These are phyloP conservation scores for Leccinum colubrinum DNA, from an alignment of 1,284 basidiomycete genomes.

Conservation along the genomic window DNA sequence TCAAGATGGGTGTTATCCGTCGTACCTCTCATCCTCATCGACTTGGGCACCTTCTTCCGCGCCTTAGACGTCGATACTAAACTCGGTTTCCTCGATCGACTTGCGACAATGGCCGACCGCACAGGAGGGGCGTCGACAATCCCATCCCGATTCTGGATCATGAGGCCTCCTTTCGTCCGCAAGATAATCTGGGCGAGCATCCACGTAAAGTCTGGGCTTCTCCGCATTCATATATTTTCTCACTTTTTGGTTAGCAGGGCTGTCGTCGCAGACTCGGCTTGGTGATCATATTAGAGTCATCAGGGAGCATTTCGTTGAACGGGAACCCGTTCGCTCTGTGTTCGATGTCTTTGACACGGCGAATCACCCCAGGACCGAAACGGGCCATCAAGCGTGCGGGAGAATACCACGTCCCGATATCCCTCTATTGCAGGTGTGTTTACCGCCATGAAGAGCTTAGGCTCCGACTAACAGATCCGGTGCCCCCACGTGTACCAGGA, in stretches of 20 bases:
- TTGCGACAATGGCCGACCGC: conserved; percentile 2
- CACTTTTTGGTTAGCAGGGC: background rate
- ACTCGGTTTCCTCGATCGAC: no score
- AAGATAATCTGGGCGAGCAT: conserved; percentile 10
- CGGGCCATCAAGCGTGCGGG: conserved; percentile 13
- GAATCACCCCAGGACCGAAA: conserved; percentile 21
- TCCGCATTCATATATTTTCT: background rate
- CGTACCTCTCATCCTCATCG: no score
- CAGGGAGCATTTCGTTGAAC: conserved; percentile 21
- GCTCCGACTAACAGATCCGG: conserved; percentile 15
- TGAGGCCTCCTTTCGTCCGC: conserved; percentile 1
- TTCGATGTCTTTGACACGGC: conserved; percentile 27
- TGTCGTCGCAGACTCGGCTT: conserved; percentile 9
- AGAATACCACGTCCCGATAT: conserved; percentile 9
- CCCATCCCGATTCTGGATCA: conserved; percentile 5
- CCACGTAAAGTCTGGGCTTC: conserved; percentile 10
- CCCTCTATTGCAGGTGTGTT: conserved; percentile 18
- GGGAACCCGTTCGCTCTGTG: conserved; percentile 26
- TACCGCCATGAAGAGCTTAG: background rate
- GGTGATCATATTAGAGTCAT: conserved; percentile 18
- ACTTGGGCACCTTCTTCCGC: no score
- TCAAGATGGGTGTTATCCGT: no score
- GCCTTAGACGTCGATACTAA: no score
- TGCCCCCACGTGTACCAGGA: conserved; percentile 12
- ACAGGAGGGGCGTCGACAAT: conserved; percentile 7